Evolutionary conservation across 2,329 filamentous ascomycete species (phyloP), one percentile per base, ranked within the genome.

Genomic region (Coleophoma eucalyptorum): DNA sequence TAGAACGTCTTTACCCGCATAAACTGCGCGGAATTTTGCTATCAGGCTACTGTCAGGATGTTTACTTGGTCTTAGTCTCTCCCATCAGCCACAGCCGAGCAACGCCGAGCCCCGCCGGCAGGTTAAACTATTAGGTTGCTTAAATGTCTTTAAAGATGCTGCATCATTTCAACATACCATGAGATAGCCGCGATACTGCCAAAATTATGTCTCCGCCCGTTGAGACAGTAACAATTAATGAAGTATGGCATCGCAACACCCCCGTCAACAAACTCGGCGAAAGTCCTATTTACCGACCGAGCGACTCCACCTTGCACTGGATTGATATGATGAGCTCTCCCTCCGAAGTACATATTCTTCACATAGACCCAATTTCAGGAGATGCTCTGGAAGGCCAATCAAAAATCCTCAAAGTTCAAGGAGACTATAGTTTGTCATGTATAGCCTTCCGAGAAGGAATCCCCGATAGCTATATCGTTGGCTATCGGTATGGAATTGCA

Each of bases 291-390:
- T 46, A 50, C 26, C 43, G 47, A 35, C 10, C 19, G 32, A 40
- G 33, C 15, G 48, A 43, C 19, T 48, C 38, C 6, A 52, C 46
- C 10, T 15, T 44, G 19, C 43, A 52, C 35, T 49, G 42, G 46
- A 48, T 43, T 47, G 34, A 50, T 53, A 33, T 47, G 18, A 33
- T 40, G 31, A 38, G 43, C n/a, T 35, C 43, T 18, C 47, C 50
- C 42, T 50, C 46, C 32, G 34, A 37, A 8, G 43, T 50, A 19
- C 37, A 52, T 15, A 43, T 46, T 40, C 48, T 50, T 21, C 41
- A 43, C 46, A 50, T 53, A 50, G 48, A 50, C 26, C 31, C 45
- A 2, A 34, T 16, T 7, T 45, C 35, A 31, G 34, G 35, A 35
- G 44, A 46, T 46, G 19, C 26, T 6, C 40, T 42, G 48, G 34